Evolutionary conservation across 2,329 filamentous ascomycete species (phyloP), one percentile per base, ranked within the genome.

Genomic region (Beauveria pseudobassiana): DNA sequence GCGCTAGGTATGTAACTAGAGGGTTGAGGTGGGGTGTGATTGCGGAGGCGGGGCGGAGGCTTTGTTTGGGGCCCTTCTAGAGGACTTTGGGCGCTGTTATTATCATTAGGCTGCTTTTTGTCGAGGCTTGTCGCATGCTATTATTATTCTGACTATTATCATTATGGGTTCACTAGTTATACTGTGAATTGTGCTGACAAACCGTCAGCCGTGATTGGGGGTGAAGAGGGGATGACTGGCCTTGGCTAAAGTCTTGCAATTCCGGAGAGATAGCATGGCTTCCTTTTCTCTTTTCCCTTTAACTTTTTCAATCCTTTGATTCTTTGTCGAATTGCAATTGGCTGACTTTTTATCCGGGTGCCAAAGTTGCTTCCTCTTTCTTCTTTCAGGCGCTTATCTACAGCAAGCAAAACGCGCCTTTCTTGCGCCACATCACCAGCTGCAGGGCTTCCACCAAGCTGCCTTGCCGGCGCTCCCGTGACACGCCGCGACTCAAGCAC

Each of bases 1-100:
- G 56, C 45, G 34, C 28, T 30, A 50, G 34, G 43, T 22, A 16
- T 22, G 55, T 42, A 46, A 30, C 18, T 58, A 12, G 34, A 38
- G 30, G 12, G 30, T 38, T 38, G 34, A 14, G 34, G 34, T 38
- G 34, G 34, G 34, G 34, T 12, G 10, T 34, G 30, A 34, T 34
- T 34, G 56, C 56, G 56, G 56, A 59, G 56, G 56, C 56, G 56
- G 56, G 55, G 55, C 55, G 7, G 24, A 12, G 48, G 53, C 53
- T 56, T 56, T 14, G 30, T 26, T 56, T 34, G 28, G 49, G 49
- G 26, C 49, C 50, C 26, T 40, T 38, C 38, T 53, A 20, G 22
- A 30, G 18, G n/a, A 10, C 30, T 24, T 53, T 40, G 49, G 49
- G 49, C 49, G 24, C 22, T 48, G 45, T 10, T 48, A 14, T 48